Evolutionary conservation across 179 eudicot genomes (phyloP).

Genomic region (Nepenthes alata): DNA sequence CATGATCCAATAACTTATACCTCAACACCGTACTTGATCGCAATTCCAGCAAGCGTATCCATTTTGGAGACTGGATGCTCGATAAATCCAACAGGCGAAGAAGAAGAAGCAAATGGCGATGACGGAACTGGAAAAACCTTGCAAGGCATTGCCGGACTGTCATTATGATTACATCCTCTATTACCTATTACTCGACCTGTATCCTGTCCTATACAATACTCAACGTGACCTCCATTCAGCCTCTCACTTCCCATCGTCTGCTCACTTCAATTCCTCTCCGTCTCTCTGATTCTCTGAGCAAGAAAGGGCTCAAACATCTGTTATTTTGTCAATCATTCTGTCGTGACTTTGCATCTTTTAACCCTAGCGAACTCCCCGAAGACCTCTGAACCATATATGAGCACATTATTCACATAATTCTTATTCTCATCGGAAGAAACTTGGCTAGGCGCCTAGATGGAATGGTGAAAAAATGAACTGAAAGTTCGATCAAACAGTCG

Average conservation of each 20-base stretch:
- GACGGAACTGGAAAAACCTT: slow-evolving; percentile 21
- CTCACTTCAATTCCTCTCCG: not conserved
- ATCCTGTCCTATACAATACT: slow-evolving; percentile 1
- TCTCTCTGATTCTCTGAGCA: too few species aligned
- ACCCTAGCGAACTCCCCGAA: too few species aligned
- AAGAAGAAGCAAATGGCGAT: slow-evolving; percentile 16
- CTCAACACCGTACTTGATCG: slow-evolving; percentile 91
- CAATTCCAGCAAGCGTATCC: slow-evolving; percentile 82
- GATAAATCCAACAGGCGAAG: slow-evolving; percentile 23
- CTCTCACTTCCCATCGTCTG: slow-evolving; percentile 16
- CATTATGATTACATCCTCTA: slow-evolving; percentile 4
- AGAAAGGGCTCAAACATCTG: too few species aligned
- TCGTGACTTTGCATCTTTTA: too few species aligned
- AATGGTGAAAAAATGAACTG: too few species aligned
- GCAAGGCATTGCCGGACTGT: slow-evolving; percentile 9
- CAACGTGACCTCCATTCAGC: slow-evolving; percentile 10
- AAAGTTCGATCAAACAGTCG: too few species aligned
- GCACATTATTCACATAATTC: too few species aligned
- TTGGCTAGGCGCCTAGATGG: too few species aligned
- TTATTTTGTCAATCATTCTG: too few species aligned
- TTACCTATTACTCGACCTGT: slow-evolving; percentile 5
- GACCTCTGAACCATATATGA: too few species aligned
- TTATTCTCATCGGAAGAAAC: too few species aligned
- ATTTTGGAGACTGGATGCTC: slow-evolving; percentile 60
- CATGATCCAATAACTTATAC: slow-evolving; percentile 15